These are phyloP conservation scores for Earliella scabrosa DNA, from an alignment of 1,284 basidiomycete species.

Conservation along the genomic window DNA sequence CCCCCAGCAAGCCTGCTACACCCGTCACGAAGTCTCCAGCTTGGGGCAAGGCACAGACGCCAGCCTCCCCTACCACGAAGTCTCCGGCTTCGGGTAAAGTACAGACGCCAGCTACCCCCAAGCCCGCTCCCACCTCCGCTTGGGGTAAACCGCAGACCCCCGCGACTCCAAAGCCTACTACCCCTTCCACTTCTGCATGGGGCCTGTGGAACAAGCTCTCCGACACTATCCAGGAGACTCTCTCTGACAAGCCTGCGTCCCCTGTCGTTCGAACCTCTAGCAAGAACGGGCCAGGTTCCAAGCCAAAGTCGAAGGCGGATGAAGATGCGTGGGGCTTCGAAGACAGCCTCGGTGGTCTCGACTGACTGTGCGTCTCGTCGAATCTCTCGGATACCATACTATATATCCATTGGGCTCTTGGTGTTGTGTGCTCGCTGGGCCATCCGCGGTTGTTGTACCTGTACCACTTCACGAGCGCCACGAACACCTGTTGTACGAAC, in stretches of 20 bases:
- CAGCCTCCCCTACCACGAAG: background rate
- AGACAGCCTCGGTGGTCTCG: too few species aligned
- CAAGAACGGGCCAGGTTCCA: background rate
- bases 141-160: too few species aligned
- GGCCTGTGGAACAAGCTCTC: too few species aligned
- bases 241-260: too few species aligned
- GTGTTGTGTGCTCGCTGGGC: background rate
- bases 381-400: background rate
- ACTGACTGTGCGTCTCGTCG: background rate
- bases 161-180: too few species aligned
- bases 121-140: background rate
- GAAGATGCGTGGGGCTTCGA: background rate
- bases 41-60: too few species aligned
- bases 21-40: background rate
- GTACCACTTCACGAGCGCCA: slow-evolving; percentile 7
- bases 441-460: background rate
- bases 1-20: background rate
- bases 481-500: slow-evolving; percentile 14
- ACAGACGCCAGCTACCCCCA: background rate
- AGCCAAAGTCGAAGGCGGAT: background rate
- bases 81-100: background rate
- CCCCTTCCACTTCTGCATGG: too few species aligned
- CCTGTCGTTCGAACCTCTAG: too few species aligned
- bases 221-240: too few species aligned
- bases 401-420: background rate